These are phyloP conservation scores for Apiotrichum sp. DNA, from an alignment of 1,284 basidiomycete species.

Conservation along the genomic window DNA sequence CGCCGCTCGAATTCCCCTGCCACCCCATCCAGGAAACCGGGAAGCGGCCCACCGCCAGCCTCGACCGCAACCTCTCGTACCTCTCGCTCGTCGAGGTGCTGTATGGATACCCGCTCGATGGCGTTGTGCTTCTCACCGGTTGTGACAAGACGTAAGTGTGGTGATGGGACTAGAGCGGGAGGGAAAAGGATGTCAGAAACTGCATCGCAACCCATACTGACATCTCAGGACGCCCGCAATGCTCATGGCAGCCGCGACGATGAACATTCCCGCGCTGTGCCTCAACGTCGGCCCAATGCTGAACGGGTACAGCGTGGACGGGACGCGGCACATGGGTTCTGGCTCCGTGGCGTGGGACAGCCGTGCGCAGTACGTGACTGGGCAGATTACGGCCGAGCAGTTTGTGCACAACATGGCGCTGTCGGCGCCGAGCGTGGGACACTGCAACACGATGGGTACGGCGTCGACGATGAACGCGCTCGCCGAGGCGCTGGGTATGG, in stretches of 20 bases:
- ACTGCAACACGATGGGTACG: conserved; percentile 47
- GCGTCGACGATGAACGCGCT: conserved; percentile 72
- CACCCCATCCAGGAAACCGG: conserved; percentile 47
- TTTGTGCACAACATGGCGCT: conserved; percentile 38
- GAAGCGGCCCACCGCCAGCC: conserved; percentile 44
- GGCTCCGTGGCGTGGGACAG: conserved; percentile 44
- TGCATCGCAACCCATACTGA: background rate
- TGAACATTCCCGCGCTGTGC: conserved; percentile 41
- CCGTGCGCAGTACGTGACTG: conserved; percentile 32
- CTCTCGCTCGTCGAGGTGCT: conserved; percentile 44
- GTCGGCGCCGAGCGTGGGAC: conserved; percentile 37
- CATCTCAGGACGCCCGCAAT: conserved; percentile 35
- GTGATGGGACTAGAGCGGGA: background rate
- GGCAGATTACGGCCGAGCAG: conserved; percentile 38
- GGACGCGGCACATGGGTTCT: conserved; percentile 38
- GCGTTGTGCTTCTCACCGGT: conserved; percentile 44
- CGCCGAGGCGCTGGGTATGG: conserved; percentile 86
- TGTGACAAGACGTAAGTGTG: conserved; percentile 56
- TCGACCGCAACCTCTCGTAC: conserved; percentile 45
- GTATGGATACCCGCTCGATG: conserved; percentile 45
- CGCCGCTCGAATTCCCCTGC: conserved; percentile 46
- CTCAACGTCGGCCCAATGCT: conserved; percentile 45
- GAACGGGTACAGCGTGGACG: conserved; percentile 42
- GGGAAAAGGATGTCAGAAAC: no score
- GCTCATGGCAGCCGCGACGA: conserved; percentile 35